Evolutionary conservation across 306 rosid species (phyloP).

Genomic region (Prunus padus): DNA sequence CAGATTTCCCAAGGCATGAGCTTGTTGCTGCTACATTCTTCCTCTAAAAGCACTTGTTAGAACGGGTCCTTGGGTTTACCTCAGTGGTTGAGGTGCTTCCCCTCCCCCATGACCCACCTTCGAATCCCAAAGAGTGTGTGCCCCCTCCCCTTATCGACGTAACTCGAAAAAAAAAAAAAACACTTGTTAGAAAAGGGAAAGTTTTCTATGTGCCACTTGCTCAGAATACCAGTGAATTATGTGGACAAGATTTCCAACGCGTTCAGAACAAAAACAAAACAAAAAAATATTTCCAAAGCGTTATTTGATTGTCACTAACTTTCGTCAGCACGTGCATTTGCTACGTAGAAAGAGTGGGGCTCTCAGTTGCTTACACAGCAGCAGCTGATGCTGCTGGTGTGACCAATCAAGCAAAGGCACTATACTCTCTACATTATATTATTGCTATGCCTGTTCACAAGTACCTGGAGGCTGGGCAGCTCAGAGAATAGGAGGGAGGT

Average conservation of each 20-base stretch:
- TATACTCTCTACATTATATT: slow-evolving; percentile 17
- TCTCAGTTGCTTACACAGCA: slow-evolving; percentile 22
- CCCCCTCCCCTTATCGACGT: too few relatives aligned
- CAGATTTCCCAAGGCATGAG: neutral
- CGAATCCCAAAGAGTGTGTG: too few relatives aligned
- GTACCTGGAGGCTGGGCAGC: slow-evolving; percentile 16
- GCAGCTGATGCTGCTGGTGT: slow-evolving; percentile 7
- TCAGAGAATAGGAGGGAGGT: slow-evolving; percentile 13
- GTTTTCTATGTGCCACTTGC: too few relatives aligned
- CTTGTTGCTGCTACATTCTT: neutral
- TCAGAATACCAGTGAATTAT: neutral
- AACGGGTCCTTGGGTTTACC: too few relatives aligned
- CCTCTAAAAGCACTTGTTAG: too few relatives aligned
- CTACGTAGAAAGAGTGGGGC: slow-evolving; percentile 16
- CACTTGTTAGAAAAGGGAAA: too few relatives aligned
- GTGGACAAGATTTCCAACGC: slow-evolving; percentile 1
- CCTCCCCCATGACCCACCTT: too few relatives aligned
- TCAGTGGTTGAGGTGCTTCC: too few relatives aligned
- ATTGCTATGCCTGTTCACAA: slow-evolving; percentile 19
- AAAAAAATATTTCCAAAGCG: too few relatives aligned
- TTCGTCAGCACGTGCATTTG: slow-evolving; percentile 18
- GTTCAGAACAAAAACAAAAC: too few relatives aligned
- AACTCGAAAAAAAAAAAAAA: too few relatives aligned
- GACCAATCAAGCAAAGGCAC: slow-evolving; percentile 17
- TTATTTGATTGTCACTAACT: slow-evolving; percentile 17